Evolutionary conservation across 371 early-diverging fungal species (phyloP), one percentile per base, ranked within the genome.

Genomic region (Umbelopsis sp.): DNA sequence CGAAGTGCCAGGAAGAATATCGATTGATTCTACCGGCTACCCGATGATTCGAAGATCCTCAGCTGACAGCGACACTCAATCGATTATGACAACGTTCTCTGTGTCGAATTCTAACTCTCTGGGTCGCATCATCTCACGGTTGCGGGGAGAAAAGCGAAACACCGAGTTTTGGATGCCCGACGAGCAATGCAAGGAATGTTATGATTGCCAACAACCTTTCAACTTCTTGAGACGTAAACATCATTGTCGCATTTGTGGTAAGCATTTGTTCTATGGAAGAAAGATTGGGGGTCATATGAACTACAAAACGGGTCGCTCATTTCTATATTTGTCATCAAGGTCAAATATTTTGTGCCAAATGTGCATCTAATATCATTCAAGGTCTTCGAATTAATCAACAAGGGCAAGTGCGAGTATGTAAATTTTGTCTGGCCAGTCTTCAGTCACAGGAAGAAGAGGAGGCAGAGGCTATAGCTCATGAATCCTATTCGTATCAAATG

Each of bases 161-260:
- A 87, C 80, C 67, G 90, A 90, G 35, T 92, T 87, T 68, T 93
- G 94, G 94, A 94, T 93, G 91, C 85, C 87, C 16, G 94, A 94
- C 73, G 94, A 92, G 63, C 80, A 84, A 64, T 88, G 87, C 67
- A 88, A 89, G 71, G 91, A 91, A 68, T 94, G 95, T 74, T 91
- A 86, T 74, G 86, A 90, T 16, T 94, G 95, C 73, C 88, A 87
- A 63, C 74, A 74, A 24, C 85, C 87, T 0, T 94, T 94, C 71
- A 85, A 84, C 38, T 67, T 87, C 1, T 86, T 91, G 69, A 77
- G 92, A 57, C 77, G 94, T 50, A 91, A 87, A 68, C 95, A 94
- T 72, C 95, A 94, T 72, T 94, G 95, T 71, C 86, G 95, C 24
- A 87, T 92, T 44, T 94, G 95, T 76, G 93, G 92, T 87, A 79